These are phyloP conservation scores for Bolboschoenus planiculmis DNA, from an alignment of 176 grass and related monocot species.

Conservation along the genomic window DNA sequence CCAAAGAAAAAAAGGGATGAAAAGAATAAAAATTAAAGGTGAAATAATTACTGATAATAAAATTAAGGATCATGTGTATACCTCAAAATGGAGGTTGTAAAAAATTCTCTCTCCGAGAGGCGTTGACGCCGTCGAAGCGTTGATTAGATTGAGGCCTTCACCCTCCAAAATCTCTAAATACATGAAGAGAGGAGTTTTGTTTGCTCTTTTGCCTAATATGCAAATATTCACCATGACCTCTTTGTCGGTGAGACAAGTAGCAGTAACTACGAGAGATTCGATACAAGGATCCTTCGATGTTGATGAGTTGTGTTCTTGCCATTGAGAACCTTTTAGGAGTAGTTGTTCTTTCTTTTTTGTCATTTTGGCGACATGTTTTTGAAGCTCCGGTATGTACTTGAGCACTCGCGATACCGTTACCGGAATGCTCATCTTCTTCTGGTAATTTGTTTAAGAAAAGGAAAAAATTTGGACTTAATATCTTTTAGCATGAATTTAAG, in stretches of 20 bases:
- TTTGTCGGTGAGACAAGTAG: slow-evolving; percentile 39
- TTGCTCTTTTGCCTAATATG: slow-evolving; percentile 24
- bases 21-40: neutral
- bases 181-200: slow-evolving; percentile 38
- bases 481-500: neutral
- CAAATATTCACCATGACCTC: slow-evolving; percentile 85
- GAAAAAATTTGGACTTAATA: neutral
- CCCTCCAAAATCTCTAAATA: slow-evolving; percentile 49
- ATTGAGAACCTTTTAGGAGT: slow-evolving; percentile 20
- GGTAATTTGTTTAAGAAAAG: neutral
- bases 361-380: slow-evolving; percentile 46
- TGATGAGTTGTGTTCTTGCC: neutral
- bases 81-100: slow-evolving; percentile 81
- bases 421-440: slow-evolving; percentile 89
- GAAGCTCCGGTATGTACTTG: slow-evolving; percentile 86
- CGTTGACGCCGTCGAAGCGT: slow-evolving; percentile 42
- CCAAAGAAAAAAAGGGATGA: neutral
- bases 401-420: slow-evolving; percentile 52
- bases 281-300: neutral
- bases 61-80: slow-evolving; percentile 14
- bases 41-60: neutral
- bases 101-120: slow-evolving; percentile 40
- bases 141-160: slow-evolving; percentile 52
- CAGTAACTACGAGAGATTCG: slow-evolving; percentile 36
- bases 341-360: slow-evolving; percentile 58